phyloP scores from a whole-genome alignment of 495 filamentous ascomycete genomes.

The Aspergillus ellipticus region DNA sequence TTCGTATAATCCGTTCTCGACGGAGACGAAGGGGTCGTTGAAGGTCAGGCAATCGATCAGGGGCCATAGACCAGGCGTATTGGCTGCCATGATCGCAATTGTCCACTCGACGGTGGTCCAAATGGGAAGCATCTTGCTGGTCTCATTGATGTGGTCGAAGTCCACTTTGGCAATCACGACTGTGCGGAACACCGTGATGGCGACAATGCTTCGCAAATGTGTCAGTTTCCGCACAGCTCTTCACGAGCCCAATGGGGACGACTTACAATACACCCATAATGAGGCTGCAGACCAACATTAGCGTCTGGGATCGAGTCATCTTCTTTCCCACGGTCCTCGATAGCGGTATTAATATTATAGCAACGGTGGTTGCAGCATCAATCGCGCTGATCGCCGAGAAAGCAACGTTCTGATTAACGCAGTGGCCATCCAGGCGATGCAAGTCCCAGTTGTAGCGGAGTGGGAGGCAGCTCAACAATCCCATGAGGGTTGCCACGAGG shows the following conservation, averaged over 20 bases:
- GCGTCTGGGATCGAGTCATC: not conserved
- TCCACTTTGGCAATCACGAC: not conserved
- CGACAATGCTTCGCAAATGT: not conserved
- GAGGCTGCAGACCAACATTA: not conserved
- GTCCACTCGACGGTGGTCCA: conserved; percentile 7
- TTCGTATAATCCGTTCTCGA: not conserved
- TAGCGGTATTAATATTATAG: not conserved
- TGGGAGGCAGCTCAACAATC: not conserved
- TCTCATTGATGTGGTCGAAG: not conserved
- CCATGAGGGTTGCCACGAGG: not conserved
- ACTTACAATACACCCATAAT: conserved; percentile 2
- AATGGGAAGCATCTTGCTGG: conserved; percentile 5
- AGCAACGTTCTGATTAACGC: not conserved
- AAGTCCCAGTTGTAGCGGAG: conserved; percentile 4
- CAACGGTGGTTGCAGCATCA: not conserved
- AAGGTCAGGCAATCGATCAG: not conserved
- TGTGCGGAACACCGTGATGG: not conserved
- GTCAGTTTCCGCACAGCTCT: not conserved
- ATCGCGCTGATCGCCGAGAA: not conserved
- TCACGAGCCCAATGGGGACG: not conserved
- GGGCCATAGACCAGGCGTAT: not conserved
- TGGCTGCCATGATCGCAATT: conserved; percentile 3
- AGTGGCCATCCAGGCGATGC: not conserved
- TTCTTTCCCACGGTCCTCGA: not conserved
- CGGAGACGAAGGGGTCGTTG: not conserved